A percentile compares a stretch with the other conserved stretches of the same genome.
These are phyloP conservation scores for Lindgomyces ingoldianus DNA, from an alignment of 495 filamentous ascomycete genomes.

Conservation along the genomic window DNA sequence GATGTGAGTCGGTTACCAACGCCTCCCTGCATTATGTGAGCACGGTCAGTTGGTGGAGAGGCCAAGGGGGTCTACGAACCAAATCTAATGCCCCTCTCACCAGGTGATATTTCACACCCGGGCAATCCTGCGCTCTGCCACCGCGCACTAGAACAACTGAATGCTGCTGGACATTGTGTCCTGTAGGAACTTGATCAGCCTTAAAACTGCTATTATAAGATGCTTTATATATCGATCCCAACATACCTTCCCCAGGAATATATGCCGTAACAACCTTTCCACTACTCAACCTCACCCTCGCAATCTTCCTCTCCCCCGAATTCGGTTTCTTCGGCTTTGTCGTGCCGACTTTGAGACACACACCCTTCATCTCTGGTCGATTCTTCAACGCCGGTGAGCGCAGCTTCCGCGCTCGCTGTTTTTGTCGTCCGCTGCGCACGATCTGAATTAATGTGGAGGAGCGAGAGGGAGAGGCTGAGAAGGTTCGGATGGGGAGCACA, in stretches of 20 bases:
- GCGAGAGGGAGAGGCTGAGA: conserved; percentile 32
- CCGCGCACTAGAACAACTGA: conserved; percentile 92
- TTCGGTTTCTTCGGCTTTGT: conserved; percentile 98
- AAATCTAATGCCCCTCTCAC: conserved; percentile 92
- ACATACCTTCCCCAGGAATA: conserved; percentile 86
- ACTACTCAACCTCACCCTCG: conserved; percentile 81
- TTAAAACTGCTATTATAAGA: conserved; percentile 2
- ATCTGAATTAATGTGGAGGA: conserved; percentile 50
- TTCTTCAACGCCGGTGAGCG: conserved; percentile 80
- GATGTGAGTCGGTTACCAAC: conserved; percentile 79
- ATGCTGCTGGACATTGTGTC: conserved; percentile 99
- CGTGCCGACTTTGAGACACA: conserved; percentile 87
- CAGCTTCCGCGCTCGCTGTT: conserved; percentile 75
- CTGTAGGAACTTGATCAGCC: conserved; percentile 43
- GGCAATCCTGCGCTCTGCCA: conserved; percentile 92
- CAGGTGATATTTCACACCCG: conserved; percentile 93
- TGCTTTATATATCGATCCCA: too few relatives aligned
- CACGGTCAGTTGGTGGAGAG: conserved; percentile 1
- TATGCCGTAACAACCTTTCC: conserved; percentile 85
- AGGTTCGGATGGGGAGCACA: conserved; percentile 29
- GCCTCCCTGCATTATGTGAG: conserved; percentile 67
- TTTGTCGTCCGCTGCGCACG: conserved; percentile 68
- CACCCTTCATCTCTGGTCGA: conserved; percentile 85
- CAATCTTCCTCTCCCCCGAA: conserved; percentile 90
- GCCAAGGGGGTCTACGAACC: conserved; percentile 57